Percentiles rank a stretch among this genome's conserved stretches.
Conservation (phyloP, 352 stramenopile genomes). For the Pythium sp. region DNA sequence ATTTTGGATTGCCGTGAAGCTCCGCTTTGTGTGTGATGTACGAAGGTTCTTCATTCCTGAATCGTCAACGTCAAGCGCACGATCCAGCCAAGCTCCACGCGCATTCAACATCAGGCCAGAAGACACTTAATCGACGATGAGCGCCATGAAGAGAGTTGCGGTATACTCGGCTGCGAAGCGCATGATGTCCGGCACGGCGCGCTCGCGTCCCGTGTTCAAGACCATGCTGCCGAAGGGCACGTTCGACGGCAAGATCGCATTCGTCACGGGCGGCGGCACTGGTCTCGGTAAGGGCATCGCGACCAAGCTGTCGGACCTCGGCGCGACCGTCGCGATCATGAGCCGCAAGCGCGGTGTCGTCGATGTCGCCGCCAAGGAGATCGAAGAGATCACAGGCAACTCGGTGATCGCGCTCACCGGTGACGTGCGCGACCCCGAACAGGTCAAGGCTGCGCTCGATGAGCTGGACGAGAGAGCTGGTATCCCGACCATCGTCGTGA, state of each 20-base stretch:
- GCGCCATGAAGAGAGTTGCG: constrained; percentile 1
- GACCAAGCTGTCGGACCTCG: constrained; percentile 90
- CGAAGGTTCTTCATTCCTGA: neutral
- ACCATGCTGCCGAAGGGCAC: constrained; percentile 69
- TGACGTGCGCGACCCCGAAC: constrained; percentile 88
- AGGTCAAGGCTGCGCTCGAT: constrained; percentile 85
- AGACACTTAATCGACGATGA: neutral
- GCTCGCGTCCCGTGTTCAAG: constrained; percentile 33
- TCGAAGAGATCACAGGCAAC: constrained; percentile 63
- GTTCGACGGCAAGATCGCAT: constrained; percentile 83
- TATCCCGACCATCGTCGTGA: constrained; percentile 77
- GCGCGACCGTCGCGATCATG: constrained; percentile 93
- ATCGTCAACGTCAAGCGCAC: neutral
- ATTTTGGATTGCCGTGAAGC: neutral
- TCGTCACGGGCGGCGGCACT: constrained; percentile 95
- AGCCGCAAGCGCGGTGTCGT: constrained; percentile 91
- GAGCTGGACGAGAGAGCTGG: constrained; percentile 60
- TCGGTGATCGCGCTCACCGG: constrained; percentile 62
- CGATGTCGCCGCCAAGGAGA: constrained; percentile 75
- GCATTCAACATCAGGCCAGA: neutral
- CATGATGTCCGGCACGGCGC: constrained; percentile 14
- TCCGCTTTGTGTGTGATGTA: neutral
- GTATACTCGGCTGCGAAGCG: neutral
- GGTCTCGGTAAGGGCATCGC: constrained; percentile 94
- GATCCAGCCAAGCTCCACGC: neutral